These are phyloP conservation scores for Schizochytrium sp. DNA, from an alignment of 108 stramenopile species.

Conservation along the genomic window DNA sequence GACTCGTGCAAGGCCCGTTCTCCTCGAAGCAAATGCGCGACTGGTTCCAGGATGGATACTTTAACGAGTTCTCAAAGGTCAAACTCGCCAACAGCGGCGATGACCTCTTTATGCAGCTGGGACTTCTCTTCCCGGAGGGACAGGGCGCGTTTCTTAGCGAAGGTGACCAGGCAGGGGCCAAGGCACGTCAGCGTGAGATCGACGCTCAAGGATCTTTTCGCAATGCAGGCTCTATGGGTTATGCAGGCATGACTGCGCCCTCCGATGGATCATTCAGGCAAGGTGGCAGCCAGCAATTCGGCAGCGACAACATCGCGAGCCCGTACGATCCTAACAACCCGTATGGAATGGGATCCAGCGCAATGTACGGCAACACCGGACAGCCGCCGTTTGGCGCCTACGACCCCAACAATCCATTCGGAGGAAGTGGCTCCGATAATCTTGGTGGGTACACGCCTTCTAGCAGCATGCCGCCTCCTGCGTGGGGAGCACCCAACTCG, in stretches of 20 bases:
- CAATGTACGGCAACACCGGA: constrained; percentile 4
- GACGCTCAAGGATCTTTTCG: background rate
- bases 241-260: no score
- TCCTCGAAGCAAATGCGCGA: constrained; percentile 93
- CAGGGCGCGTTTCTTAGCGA: constrained; percentile 49
- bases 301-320: background rate
- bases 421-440: background rate
- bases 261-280: no score
- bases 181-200: constrained; percentile 17
- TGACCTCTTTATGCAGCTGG: constrained; percentile 84
- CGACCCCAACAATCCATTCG: constrained; percentile 41
- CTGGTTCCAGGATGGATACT: constrained; percentile 97
- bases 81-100: constrained; percentile 82
- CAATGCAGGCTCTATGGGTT: no score
- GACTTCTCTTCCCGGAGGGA: constrained; percentile 58
- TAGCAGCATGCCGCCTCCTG: background rate
- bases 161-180: constrained; percentile 46
- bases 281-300: no score
- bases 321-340: background rate
- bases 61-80: constrained; percentile 84
- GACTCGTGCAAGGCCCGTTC: constrained; percentile 88
- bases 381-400: background rate
- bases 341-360: background rate
- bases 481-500: background rate
- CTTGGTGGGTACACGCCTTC: background rate